These are phyloP conservation scores for Xylaria sp. DNA, from an alignment of 2,329 filamentous ascomycete species.

Conservation along the genomic window DNA sequence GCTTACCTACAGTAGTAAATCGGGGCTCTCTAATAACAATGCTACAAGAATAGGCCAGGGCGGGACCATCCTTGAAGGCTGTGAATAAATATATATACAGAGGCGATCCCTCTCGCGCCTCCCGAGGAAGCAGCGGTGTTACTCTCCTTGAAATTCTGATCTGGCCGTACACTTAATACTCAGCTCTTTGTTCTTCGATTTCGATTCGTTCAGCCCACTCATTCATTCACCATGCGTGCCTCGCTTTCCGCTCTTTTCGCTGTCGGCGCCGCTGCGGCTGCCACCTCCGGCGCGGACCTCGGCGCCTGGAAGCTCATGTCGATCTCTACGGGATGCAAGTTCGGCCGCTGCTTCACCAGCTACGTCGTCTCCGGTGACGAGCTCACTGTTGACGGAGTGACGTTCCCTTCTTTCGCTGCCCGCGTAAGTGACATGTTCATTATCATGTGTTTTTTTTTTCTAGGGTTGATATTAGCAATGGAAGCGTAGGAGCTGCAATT, in stretches of 20 bases:
- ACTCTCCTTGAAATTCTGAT: conserved; percentile 24
- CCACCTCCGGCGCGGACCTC: conserved; percentile 11
- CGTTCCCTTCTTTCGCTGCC: conserved; percentile 30
- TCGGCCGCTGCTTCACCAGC: conserved; percentile 30
- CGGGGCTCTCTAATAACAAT: conserved; percentile 12
- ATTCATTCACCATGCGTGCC: conserved; percentile 28
- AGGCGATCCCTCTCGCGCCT: not conserved
- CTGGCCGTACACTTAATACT: conserved; percentile 2
- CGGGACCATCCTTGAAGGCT: too few relatives aligned
- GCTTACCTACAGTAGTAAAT: conserved; percentile 15
- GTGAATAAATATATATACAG: conserved; percentile 13
- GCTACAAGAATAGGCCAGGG: conserved; percentile 10
- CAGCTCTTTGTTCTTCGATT: conserved; percentile 14
- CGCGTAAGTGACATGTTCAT: conserved; percentile 18
- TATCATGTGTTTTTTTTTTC: too few relatives aligned
- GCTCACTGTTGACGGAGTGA: conserved; percentile 22
- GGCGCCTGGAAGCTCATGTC: conserved; percentile 25
- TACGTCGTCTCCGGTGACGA: conserved; percentile 27
- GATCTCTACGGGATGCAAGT: conserved; percentile 22
- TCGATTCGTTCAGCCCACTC: conserved; percentile 14
- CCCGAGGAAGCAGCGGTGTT: not conserved
- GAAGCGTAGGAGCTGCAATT: not conserved
- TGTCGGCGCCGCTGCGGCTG: conserved; percentile 19
- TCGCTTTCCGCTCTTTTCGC: conserved; percentile 25
- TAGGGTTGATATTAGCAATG: not conserved